Evolutionary conservation across 352 stramenopile genomes (phyloP).

Genomic region (Peronosclerospora sorghi): DNA sequence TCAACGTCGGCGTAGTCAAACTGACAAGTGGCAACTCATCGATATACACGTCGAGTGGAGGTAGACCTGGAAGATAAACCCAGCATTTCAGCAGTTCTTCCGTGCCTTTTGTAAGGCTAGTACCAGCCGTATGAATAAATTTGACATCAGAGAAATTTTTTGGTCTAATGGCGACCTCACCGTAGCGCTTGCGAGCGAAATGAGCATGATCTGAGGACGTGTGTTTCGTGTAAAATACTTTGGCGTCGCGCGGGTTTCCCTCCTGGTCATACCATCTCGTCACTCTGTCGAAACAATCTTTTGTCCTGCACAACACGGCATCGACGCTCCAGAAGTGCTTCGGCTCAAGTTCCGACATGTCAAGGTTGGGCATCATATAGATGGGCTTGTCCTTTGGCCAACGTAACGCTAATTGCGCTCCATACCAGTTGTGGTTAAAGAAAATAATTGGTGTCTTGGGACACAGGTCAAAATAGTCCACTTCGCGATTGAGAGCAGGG

Average conservation of each 20-base stretch:
- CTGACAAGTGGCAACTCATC: conserved; percentile 12
- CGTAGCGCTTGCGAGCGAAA: conserved; percentile 13
- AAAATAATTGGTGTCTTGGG: conserved; percentile 38
- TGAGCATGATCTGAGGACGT: conserved; percentile 28
- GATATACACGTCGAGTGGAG: conserved; percentile 32
- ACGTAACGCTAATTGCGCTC: background rate
- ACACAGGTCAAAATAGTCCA: conserved; percentile 51
- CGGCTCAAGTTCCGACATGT: conserved; percentile 41
- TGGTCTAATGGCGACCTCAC: conserved; percentile 7
- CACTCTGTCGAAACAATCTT: conserved; percentile 36
- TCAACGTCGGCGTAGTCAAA: conserved; percentile 15
- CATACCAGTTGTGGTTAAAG: conserved; percentile 46
- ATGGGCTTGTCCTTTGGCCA: conserved; percentile 33
- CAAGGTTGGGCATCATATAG: conserved; percentile 40
- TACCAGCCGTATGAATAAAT: conserved; percentile 44
- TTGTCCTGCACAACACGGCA: conserved; percentile 54
- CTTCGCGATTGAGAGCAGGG: conserved; percentile 6
- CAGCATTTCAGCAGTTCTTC: conserved; percentile 46
- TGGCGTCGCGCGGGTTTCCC: conserved; percentile 24
- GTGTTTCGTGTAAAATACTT: conserved; percentile 46
- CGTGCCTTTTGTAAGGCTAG: conserved; percentile 45
- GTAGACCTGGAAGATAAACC: conserved; percentile 26
- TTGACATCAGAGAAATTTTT: conserved; percentile 33
- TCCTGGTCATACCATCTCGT: conserved; percentile 38
- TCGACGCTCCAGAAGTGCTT: conserved; percentile 39